Conservation (phyloP, 164 flowering plant genomes). For the Tinospora cordifolia region DNA sequence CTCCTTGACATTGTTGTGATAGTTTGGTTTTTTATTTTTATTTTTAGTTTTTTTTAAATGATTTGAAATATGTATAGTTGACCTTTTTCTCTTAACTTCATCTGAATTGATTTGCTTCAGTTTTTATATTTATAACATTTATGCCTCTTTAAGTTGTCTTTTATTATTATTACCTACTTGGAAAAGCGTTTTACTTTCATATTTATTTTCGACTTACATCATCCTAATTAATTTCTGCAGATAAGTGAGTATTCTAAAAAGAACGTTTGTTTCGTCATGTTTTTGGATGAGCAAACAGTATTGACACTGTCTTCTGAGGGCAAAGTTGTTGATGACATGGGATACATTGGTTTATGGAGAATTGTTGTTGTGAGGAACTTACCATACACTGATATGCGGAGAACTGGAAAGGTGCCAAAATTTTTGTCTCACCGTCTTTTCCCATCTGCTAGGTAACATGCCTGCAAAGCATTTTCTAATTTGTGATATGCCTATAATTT, state of each 20-base stretch:
- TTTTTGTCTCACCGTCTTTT: conserved; percentile 89
- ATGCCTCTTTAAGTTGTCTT: neutral
- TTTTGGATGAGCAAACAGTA: conserved; percentile 77
- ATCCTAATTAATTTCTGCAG: conserved; percentile 36
- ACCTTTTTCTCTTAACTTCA: neutral
- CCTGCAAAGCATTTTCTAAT: neutral
- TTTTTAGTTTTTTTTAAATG: neutral
- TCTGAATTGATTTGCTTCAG: neutral
- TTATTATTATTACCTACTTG: neutral
- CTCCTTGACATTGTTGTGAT: neutral
- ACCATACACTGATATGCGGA: conserved; percentile 85
- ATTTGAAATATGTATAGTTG: neutral
- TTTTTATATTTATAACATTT: neutral
- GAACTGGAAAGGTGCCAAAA: conserved; percentile 95
- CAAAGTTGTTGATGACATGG: conserved; percentile 47
- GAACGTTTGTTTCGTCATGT: conserved; percentile 93
- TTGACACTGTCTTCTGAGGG: conserved; percentile 61
- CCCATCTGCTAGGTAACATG: conserved; percentile 69
- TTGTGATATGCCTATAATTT: neutral
- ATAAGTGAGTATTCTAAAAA: conserved; percentile 75
- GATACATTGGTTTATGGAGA: conserved; percentile 79
- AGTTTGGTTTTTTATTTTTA: neutral
- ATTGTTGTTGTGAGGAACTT: conserved; percentile 71
- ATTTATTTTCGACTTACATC: conserved; percentile 5
- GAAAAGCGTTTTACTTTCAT: neutral